Evolutionary conservation across 805 yeast genomes (phyloP).

Genomic region (Starmerella bombi): DNA sequence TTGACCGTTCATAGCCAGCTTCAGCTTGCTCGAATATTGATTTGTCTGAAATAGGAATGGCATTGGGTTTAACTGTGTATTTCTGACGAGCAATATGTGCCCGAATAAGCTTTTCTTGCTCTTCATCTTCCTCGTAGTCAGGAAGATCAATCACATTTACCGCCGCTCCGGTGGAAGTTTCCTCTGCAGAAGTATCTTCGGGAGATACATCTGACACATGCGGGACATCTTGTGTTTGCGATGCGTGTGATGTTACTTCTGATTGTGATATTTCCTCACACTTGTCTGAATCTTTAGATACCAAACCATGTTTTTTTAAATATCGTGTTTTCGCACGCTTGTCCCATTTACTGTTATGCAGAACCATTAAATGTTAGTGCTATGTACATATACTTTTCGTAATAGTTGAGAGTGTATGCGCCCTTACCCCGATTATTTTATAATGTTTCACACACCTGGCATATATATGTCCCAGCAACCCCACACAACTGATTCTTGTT

Average conservation of each 20-base stretch:
- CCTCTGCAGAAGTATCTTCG: too few relatives aligned
- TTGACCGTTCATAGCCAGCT: conserved; percentile 14
- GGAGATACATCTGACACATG: too few relatives aligned
- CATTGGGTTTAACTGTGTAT: background rate
- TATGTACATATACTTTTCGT: too few relatives aligned
- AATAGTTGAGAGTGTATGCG: background rate
- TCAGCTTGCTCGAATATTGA: conserved; percentile 11
- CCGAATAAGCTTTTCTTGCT: background rate
- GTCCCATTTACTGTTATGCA: conserved; percentile 44
- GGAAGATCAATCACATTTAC: background rate
- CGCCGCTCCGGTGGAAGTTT: too few relatives aligned
- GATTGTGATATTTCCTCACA: too few relatives aligned
- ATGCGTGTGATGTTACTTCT: too few relatives aligned
- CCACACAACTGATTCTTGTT: background rate
- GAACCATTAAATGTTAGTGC: conserved; percentile 30
- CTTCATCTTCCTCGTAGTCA: conserved; percentile 3
- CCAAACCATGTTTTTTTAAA: conserved; percentile 35
- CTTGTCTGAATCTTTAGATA: too few relatives aligned
- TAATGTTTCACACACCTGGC: background rate
- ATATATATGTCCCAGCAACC: background rate
- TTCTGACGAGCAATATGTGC: background rate
- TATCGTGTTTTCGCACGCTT: conserved; percentile 33
- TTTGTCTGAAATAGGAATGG: background rate
- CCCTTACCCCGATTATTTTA: background rate
- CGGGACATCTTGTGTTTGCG: too few relatives aligned